phyloP scores from a whole-genome alignment of 2,329 filamentous ascomycete genomes.

The Calonectria hongkongensis region DNA sequence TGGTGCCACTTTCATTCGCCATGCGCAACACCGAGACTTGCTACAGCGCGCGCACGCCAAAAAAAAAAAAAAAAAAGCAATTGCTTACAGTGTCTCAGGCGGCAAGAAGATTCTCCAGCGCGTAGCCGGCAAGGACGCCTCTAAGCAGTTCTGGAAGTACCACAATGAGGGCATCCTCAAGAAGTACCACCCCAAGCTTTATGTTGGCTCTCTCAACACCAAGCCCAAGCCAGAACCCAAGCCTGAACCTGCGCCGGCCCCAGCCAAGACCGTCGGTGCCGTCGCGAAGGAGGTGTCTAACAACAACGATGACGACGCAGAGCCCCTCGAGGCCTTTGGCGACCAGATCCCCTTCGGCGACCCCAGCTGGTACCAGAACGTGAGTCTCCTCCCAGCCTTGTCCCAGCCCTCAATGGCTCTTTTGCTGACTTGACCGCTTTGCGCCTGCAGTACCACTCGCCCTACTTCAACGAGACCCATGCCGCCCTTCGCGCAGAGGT shows the following conservation, averaged over 20 bases:
- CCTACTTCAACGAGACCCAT: constrained; percentile 97
- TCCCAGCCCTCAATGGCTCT: no score
- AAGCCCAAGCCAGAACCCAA: constrained; percentile 80
- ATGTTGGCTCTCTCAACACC: constrained; percentile 90
- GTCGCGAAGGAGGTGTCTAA: constrained; percentile 67
- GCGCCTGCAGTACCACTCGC: constrained; percentile 88
- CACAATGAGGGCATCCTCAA: constrained; percentile 92
- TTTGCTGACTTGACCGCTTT: constrained; percentile 36
- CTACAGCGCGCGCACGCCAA: neutral
- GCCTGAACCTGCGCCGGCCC: constrained; percentile 62
- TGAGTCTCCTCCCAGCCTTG: constrained; percentile 66
- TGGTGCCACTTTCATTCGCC: neutral
- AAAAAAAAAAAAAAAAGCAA: constrained; percentile 3
- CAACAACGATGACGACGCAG: constrained; percentile 67
- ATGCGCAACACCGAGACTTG: neutral
- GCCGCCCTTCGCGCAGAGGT: constrained; percentile 92
- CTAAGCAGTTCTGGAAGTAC: constrained; percentile 82
- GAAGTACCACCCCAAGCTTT: constrained; percentile 86
- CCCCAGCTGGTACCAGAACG: constrained; percentile 94
- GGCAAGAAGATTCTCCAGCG: constrained; percentile 80
- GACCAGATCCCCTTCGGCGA: constrained; percentile 93
- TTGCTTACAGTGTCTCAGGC: constrained; percentile 60
- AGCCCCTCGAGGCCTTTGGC: constrained; percentile 89
- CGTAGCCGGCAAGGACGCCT: constrained; percentile 79
- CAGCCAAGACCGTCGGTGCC: constrained; percentile 57